Evolutionary conservation across 768 basidiomycete genomes (phyloP), one percentile per base, ranked within the genome.

Genomic region (Steccherinum ochraceum): DNA sequence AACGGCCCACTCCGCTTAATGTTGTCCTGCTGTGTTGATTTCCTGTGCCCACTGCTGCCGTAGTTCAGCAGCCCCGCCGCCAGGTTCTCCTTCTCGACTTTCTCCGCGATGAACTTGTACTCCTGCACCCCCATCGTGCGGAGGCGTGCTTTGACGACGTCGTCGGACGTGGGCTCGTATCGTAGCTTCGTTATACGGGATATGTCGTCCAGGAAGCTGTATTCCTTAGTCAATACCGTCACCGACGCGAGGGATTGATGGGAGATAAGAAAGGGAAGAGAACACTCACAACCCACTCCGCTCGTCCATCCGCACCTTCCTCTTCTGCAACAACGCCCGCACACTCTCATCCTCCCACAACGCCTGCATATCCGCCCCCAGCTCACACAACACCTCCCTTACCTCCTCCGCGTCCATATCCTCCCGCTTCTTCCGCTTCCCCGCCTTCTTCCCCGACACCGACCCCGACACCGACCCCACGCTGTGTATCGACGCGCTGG

Each of bases 61-160:
- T 7, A 5, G 10, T 18, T 43, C 41, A 18, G 41, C 16, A 43
- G 41, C 18, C 21, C 41, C 5, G 41, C 10, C 10, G 41, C n/a
- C 7, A 43, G 7, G 16, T 35, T 35, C 30, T 35, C 30, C 30
- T 35, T 35, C 16, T 35, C 30, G 16, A 35, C 16, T 16, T 35
- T 35, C 30, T 35, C 30, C 30, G 30, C 7, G 27, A 72, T 67
- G 56, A 88, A 81, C 39, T 72, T 71, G 58, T 89, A 82, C 61
- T 90, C 87, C 63, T 89, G 85, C 7, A 90, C 79, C 30, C 87
- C 87, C 18, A 88, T 70, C 1, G 89, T 92, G 45, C 86, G 76
- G 43, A 92, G 68, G 20, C 89, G 80, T 23, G 89, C 89, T 10
- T 86, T 80, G 49, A 92, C 76, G 18, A 92, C 80, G 57, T 92